These are phyloP conservation scores for Mollisia scopiformis DNA, from an alignment of 2,329 filamentous ascomycete species.

Conservation along the genomic window DNA sequence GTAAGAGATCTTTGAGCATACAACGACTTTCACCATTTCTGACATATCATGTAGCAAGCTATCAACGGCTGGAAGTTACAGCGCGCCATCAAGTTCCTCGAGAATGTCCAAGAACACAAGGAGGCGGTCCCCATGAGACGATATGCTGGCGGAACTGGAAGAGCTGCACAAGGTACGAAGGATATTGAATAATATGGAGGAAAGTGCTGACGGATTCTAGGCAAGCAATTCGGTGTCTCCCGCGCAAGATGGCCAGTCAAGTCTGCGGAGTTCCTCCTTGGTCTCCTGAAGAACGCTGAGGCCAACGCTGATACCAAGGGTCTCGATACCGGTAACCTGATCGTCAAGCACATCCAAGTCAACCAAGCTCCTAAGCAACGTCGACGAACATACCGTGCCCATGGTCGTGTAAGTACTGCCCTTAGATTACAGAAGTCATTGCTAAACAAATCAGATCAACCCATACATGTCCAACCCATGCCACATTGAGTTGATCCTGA, in stretches of 20 bases:
- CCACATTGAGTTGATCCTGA: conserved; percentile 99
- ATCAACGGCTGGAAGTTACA: conserved; percentile 76
- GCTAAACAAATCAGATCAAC: conserved; percentile 75
- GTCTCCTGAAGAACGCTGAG: conserved; percentile 96
- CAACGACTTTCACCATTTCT: too few species aligned
- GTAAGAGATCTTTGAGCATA: conserved; percentile 96
- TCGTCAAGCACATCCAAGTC: conserved; percentile 99
- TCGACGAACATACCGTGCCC: conserved; percentile 98
- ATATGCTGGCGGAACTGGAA: conserved; percentile 94
- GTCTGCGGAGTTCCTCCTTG: conserved; percentile 97
- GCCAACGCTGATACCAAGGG: conserved; percentile 97
- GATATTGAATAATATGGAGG: neutral
- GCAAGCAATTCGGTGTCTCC: conserved; percentile 98
- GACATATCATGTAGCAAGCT: too few species aligned
- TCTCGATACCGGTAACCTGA: conserved; percentile 93
- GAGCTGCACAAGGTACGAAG: conserved; percentile 92
- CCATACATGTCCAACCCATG: conserved; percentile 99
- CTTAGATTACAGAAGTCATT: neutral
- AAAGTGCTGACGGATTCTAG: conserved; percentile 50
- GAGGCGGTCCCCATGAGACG: conserved; percentile 98
- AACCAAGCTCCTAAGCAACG: conserved; percentile 99
- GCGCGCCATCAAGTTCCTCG: conserved; percentile 94
- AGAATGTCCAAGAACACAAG: conserved; percentile 96
- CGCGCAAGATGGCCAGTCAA: conserved; percentile 99
- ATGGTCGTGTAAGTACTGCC: conserved; percentile 92